Evolutionary conservation across 31 red algal genomes (phyloP).

Genomic region (Endocladia muricata): DNA sequence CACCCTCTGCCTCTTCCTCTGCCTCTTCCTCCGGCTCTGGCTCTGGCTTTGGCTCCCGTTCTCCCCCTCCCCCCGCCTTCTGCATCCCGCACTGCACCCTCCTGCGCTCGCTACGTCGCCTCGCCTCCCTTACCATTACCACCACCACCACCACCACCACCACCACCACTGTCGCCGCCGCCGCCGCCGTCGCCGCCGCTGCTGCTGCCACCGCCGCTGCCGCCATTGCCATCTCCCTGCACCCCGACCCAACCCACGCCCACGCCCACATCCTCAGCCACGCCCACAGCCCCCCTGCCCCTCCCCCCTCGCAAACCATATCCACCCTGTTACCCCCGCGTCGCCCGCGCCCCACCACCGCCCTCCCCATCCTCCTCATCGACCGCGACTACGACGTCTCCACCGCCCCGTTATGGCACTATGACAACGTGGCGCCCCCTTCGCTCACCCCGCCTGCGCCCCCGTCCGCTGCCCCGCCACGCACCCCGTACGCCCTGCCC

Average conservation of each 20-base stretch:
- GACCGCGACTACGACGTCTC: constrained; percentile 4
- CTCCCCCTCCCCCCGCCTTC: constrained; percentile 3
- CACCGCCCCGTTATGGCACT: not conserved
- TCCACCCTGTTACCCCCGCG: too few species aligned
- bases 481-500: constrained; percentile 9
- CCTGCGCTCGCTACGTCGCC: not conserved
- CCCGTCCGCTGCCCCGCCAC: not conserved
- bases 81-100: not conserved
- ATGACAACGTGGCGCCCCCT: not conserved
- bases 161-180: not conserved
- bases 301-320: too few species aligned
- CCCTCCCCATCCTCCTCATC: too few species aligned
- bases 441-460: not conserved
- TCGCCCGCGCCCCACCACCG: too few species aligned
- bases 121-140: not conserved
- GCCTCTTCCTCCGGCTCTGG: not conserved
- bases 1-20: not conserved
- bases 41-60: not conserved
- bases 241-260: not conserved
- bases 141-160: constrained; percentile 9
- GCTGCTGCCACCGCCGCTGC: constrained; percentile 8
- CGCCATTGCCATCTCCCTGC: not conserved
- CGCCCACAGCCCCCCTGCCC: not conserved
- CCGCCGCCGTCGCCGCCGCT: not conserved
- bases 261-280: not conserved